Conservation (phyloP, 1,139 yeast species). For the Candida mesenterica region DNA sequence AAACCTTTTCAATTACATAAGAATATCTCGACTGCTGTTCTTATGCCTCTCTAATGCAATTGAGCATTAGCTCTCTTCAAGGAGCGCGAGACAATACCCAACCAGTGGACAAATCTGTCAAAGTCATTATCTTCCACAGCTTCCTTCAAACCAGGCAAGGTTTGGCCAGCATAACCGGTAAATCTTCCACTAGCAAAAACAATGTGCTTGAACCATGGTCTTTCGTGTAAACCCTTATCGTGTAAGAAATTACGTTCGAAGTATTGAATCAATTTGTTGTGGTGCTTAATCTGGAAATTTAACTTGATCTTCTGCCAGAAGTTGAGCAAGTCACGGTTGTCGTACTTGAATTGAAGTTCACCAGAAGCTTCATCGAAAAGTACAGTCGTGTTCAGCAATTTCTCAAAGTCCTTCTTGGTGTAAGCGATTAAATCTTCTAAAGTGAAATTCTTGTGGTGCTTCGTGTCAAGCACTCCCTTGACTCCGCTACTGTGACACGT, state of each 20-base stretch:
- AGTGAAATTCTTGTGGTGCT: constrained; percentile 21
- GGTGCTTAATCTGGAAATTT: constrained; percentile 30
- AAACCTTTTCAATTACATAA: too few relatives aligned
- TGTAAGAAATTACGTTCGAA: constrained; percentile 69
- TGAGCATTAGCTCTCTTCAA: constrained; percentile 27
- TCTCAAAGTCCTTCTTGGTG: constrained; percentile 26
- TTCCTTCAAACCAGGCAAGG: constrained; percentile 76
- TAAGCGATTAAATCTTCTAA: constrained; percentile 28
- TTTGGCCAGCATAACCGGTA: constrained; percentile 85
- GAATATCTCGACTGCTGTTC: too few relatives aligned
- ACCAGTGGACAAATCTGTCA: constrained; percentile 55
- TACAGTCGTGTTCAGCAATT: constrained; percentile 25
- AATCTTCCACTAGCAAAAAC: constrained; percentile 81
- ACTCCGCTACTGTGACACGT: constrained; percentile 20
- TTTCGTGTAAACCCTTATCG: constrained; percentile 58
- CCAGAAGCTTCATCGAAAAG: constrained; percentile 38
- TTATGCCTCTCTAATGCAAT: constrained; percentile 5
- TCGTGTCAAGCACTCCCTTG: constrained; percentile 7
- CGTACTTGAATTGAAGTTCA: constrained; percentile 34
- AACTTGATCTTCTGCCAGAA: constrained; percentile 45
- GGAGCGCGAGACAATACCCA: constrained; percentile 44
- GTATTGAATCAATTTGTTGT: constrained; percentile 46
- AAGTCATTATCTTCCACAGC: constrained; percentile 70
- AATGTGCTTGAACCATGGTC: constrained; percentile 87
- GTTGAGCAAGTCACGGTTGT: constrained; percentile 31